Base-by-base conservation (phyloP, 2,329 filamentous ascomycete species). In the Aquanectria penicillioides region DNA sequence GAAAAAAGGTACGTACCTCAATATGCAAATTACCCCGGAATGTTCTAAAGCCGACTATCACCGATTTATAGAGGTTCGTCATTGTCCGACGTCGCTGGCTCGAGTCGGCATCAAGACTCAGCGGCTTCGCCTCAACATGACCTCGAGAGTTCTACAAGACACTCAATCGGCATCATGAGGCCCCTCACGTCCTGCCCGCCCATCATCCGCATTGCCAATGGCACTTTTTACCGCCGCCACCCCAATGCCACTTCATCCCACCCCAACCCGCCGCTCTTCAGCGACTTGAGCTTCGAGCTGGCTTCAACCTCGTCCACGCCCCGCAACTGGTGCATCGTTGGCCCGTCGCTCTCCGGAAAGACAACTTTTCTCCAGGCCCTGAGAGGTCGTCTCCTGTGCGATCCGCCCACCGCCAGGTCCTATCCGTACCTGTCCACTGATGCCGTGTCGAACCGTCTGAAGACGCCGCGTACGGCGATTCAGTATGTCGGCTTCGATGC, bases 401-500 rank as follows among this genome's bases (percentile, higher is more conserved):
- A 91, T 6, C 94, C 94, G 5, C 89, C 93, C 0, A 84, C 81
- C 4, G 89, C 92, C 2, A 85, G 94, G 40, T 87, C 88, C 6
- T 97, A 89, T 71, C 95, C 95, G 0, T 91, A 90, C 71, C 83
- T 98, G 2, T 84, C 89, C 12, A 86, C 84, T 3, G 82, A 86
- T 43, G 81, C 83, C 6, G 83, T 92, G 6, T 78, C 84, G 3
- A 66, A 78, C 18, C 78, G 81, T 3, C 74, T 91, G 43, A 83
- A 85, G 38, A 84, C 80, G 49, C 86, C 90, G 0, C 81, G 81
- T 11, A 82, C 83, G 64, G 93, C 93, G 0, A 90, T 99, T 57
- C 89, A 89, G 67, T 94, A 97, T 80, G 93, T 98, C 9, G 94
- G 95, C 0, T 98, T 98, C 71, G 91, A 93, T 70, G 88, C 87